Base-by-base conservation (phyloP, 192 early-diverging fungal species). In the Entomortierella lignicola region DNA sequence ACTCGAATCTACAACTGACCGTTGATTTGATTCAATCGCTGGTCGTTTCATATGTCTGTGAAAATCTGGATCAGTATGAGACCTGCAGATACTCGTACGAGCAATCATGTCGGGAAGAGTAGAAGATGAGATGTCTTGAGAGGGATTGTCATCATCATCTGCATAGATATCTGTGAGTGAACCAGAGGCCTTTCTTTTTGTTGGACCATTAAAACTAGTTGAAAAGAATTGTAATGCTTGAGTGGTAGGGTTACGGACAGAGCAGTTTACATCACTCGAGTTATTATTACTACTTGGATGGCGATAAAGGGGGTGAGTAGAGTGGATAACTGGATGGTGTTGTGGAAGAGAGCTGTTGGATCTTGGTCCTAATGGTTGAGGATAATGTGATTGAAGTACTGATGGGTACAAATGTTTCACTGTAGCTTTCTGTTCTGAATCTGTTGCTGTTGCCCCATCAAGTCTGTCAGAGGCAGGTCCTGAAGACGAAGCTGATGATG, bases 131-230 rank as follows among this genome's bases (percentile, higher is more conserved):
- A 59, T 60, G n/a, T 77, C 72, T 4, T 26, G 42, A 7, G 60
- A n/a, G 21, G 42, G 25, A 25, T 44, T n/a, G 20, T 13, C 55
- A 30, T 62, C 47, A 26, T 79, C 75, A 18, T 66, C 63, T 18
- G 75, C 59, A 41, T 79, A 79, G n/a, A 79, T 69, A n/a, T 79
- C 75, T 6, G 68, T 66, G 18, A 70, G 39, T 21, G 74, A 69
- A 31, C 65, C 75, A 4, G 62, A 55, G 32, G 54, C 64, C n/a
- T 51, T 50, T 47, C 64, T 64, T 32, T 70, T 69, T 48, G 54
- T 58, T 21, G 68, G 26, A 37, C 57, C 55, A 58, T 51, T 18
- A 39, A 63, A n/a, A n/a, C 43, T 44, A 23, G 69, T 27, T 31
- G 53, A 21, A 44, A 72, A 57, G n/a, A 54, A 60, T 29, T 70